Conservation (phyloP, 176 grass and related monocot species). For the Elymus sibiricus region DNA sequence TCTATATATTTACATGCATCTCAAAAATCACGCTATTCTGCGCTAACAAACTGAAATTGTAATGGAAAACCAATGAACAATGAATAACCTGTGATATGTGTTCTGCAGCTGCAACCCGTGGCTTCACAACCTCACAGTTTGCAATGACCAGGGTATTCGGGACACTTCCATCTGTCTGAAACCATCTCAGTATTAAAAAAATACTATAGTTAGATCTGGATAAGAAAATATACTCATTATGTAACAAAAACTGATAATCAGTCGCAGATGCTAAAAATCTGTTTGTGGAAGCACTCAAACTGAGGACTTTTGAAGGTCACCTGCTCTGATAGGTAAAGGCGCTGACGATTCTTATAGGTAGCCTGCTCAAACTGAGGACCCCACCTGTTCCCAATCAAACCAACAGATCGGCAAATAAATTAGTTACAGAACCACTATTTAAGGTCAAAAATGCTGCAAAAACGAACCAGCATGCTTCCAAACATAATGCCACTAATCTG, state of each 20-base stretch:
- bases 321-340: conserved; percentile 89
- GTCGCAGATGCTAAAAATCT: not conserved
- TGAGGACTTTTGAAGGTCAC: not conserved
- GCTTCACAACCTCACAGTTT: conserved; percentile 89
- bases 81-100: conserved; percentile 81
- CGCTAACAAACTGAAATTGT: not conserved
- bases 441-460: not conserved
- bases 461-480: not conserved
- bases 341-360: conserved; percentile 71
- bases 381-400: conserved; percentile 56
- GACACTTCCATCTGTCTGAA: conserved; percentile 77
- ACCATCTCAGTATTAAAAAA: conserved; percentile 18
- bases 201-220: conserved; percentile 12
- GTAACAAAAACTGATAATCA: conserved; percentile 11
- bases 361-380: conserved; percentile 72
- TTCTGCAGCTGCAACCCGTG: conserved; percentile 74
- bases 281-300: not conserved
- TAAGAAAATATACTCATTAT: not conserved
- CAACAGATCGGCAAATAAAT: conserved; percentile 26
- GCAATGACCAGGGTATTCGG: conserved; percentile 87
- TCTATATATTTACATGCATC: not conserved
- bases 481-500: not conserved
- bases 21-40: not conserved
- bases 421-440: conserved; percentile 4
- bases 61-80: not conserved